These are phyloP conservation scores for Guillardia theta DNA, from an alignment of 78 protist genomes.

Conservation along the genomic window DNA sequence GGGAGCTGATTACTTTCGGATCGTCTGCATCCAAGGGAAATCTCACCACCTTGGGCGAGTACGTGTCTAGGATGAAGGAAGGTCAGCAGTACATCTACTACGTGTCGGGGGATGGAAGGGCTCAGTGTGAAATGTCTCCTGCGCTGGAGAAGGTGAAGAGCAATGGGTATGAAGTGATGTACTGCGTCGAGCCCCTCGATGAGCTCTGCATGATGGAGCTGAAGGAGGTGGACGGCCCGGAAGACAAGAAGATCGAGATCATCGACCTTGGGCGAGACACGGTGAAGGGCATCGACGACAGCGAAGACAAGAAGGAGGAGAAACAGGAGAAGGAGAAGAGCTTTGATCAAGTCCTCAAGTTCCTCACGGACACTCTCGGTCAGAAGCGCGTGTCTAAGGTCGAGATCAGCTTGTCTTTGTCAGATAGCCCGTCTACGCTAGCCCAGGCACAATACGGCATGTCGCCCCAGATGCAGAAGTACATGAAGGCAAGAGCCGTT, in stretches of 20 bases:
- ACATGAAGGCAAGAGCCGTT: background rate
- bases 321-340: conserved; percentile 16
- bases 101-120: conserved; percentile 96
- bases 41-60: conserved; percentile 91
- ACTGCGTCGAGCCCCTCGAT: conserved; percentile 99
- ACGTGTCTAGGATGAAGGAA: conserved; percentile 96
- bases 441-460: conserved; percentile 21
- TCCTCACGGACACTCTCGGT: background rate
- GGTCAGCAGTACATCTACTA: conserved; percentile 85
- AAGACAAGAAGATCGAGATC: background rate
- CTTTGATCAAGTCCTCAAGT: background rate
- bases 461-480: conserved; percentile 31
- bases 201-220: conserved; percentile 98
- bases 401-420: no score
- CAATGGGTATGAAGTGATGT: conserved; percentile 76
- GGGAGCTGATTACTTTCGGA: background rate
- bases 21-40: background rate
- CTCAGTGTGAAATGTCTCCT: conserved; percentile 78
- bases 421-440: background rate
- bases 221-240: conserved; percentile 69
- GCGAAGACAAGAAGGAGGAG: conserved; percentile 80
- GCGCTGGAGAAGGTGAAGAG: conserved; percentile 67
- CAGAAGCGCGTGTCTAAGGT: background rate
- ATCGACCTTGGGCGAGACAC: conserved; percentile 82
- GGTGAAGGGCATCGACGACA: conserved; percentile 81